Evolutionary conservation across 148 eudicot genomes (phyloP).

Genomic region (Agrostemma githago): DNA sequence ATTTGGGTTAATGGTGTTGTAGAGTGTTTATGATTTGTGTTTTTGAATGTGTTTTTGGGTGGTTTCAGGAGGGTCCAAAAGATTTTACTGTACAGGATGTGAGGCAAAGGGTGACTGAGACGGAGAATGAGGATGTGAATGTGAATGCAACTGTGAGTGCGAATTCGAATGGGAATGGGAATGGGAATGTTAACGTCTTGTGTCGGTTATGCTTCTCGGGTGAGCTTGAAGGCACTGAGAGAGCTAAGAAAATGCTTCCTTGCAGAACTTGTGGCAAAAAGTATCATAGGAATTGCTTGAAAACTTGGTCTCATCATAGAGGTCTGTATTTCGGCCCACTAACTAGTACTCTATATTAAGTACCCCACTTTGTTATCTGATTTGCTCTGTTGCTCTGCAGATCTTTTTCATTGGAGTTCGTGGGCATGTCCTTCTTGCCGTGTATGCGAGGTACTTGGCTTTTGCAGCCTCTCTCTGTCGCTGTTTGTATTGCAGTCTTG

Average conservation of each 20-base stretch:
- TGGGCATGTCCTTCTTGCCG: constrained; percentile 98
- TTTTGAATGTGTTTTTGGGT: background rate
- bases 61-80: constrained; percentile 44
- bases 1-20: too few species aligned
- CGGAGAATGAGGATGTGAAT: constrained; percentile 33
- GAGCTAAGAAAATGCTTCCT: constrained; percentile 83
- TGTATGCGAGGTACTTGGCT: constrained; percentile 64
- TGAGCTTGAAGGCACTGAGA: constrained; percentile 82
- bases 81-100: constrained; percentile 68
- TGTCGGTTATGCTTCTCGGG: constrained; percentile 90
- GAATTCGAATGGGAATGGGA: background rate
- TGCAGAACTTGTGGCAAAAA: constrained; percentile 86
- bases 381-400: constrained; percentile 31
- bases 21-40: background rate
- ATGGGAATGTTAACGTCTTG: constrained; percentile 60
- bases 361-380: background rate
- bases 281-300: constrained; percentile 87
- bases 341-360: background rate
- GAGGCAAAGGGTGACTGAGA: constrained; percentile 14
- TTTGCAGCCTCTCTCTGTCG: background rate
- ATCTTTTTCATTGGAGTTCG: constrained; percentile 97
- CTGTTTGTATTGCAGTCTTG: background rate
- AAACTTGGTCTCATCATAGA: constrained; percentile 84
- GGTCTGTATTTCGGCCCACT: constrained; percentile 36
- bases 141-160: constrained; percentile 32